Evolutionary conservation across 225 moss, liverwort and hornwort species (phyloP).

Genomic region (Ulota crispa): DNA sequence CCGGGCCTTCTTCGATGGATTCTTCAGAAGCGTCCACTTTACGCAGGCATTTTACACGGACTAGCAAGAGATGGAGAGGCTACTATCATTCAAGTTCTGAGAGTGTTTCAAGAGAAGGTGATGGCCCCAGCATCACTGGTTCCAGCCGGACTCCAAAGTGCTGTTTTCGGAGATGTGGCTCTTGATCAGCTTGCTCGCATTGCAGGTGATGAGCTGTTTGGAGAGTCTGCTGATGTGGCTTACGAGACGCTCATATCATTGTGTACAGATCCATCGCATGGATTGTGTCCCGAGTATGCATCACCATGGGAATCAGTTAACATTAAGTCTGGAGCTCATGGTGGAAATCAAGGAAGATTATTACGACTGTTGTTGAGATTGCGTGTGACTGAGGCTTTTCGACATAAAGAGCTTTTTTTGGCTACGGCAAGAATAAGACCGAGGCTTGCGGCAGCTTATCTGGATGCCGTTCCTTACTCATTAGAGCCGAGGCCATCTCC

Average conservation of each 20-base stretch:
- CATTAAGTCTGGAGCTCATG: constrained; percentile 60
- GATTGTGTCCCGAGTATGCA: constrained; percentile 75
- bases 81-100: constrained; percentile 69
- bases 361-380: constrained; percentile 78
- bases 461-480: constrained; percentile 86
- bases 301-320: constrained; percentile 50
- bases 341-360: constrained; percentile 84
- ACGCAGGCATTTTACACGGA: constrained; percentile 84
- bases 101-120: constrained; percentile 79
- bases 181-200: constrained; percentile 94
- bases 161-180: constrained; percentile 88
- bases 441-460: constrained; percentile 77
- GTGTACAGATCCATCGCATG: constrained; percentile 96
- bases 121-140: constrained; percentile 79
- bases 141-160: constrained; percentile 91
- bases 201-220: constrained; percentile 64
- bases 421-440: constrained; percentile 71
- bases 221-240: constrained; percentile 69
- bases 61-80: constrained; percentile 79
- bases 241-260: constrained; percentile 74
- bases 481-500: constrained; percentile 93
- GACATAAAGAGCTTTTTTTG: constrained; percentile 74
- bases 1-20: constrained; percentile 94
- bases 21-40: constrained; percentile 92
- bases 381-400: constrained; percentile 75